Percentiles rank a stretch among this genome's conserved stretches.
Conservation (phyloP, 1,284 basidiomycete genomes). For the Tilletia indica region DNA sequence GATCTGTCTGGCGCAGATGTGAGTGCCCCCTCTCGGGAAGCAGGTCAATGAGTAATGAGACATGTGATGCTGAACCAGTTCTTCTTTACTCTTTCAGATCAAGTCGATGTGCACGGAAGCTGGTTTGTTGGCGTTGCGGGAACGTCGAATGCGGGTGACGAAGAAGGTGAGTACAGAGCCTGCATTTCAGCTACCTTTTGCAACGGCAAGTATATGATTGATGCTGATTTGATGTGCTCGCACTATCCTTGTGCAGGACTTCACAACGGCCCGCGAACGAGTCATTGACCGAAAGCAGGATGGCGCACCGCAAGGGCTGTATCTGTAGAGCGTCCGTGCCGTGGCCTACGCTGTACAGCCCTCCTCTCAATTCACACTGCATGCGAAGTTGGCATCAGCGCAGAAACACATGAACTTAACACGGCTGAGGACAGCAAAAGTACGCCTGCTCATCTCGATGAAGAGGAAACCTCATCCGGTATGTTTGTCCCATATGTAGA, state of each 20-base stretch:
- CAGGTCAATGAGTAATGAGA: background rate
- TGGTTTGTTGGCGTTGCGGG: slow-evolving; percentile 86
- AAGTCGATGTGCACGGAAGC: slow-evolving; percentile 71
- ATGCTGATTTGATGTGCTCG: background rate
- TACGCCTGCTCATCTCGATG: too few relatives aligned
- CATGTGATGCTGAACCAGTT: too few relatives aligned
- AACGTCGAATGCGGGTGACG: slow-evolving; percentile 93
- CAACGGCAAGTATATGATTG: background rate
- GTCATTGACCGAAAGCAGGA: slow-evolving; percentile 54
- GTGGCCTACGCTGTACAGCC: too few relatives aligned
- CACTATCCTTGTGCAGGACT: slow-evolving; percentile 32
- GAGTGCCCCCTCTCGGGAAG: background rate
- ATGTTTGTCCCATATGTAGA: too few relatives aligned
- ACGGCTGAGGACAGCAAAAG: too few relatives aligned
- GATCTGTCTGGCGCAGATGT: slow-evolving; percentile 63
- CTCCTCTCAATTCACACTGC: too few relatives aligned
- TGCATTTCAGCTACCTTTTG: background rate
- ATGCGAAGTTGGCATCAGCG: too few relatives aligned
- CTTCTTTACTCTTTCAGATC: background rate
- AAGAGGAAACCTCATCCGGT: too few relatives aligned
- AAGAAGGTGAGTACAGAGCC: slow-evolving; percentile 60
- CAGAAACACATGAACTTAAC: too few relatives aligned
- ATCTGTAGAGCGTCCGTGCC: slow-evolving; percentile 20
- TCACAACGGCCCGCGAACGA: slow-evolving; percentile 50
- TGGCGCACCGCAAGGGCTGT: slow-evolving; percentile 48